These are phyloP conservation scores for Penicillium herquei DNA, from an alignment of 495 filamentous ascomycete genomes.

Conservation along the genomic window DNA sequence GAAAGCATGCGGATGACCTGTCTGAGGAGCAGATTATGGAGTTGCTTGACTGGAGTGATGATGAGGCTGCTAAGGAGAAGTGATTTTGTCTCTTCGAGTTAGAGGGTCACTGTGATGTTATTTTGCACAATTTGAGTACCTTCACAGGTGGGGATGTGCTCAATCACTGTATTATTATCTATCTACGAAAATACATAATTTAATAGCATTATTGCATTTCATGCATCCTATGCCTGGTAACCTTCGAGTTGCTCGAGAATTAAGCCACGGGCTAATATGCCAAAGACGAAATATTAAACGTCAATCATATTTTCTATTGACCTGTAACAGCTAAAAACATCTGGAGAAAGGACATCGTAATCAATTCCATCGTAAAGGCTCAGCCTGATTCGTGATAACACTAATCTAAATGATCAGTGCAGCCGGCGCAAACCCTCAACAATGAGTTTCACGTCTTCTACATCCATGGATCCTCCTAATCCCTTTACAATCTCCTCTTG, in stretches of 20 bases:
- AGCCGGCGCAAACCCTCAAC: slow-evolving; percentile 73
- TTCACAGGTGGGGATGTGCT: no score
- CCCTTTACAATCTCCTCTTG: slow-evolving; percentile 64
- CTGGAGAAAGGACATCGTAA: not conserved
- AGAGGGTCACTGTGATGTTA: not conserved
- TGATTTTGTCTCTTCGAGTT: not conserved
- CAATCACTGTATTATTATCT: no score
- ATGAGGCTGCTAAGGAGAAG: slow-evolving; percentile 30
- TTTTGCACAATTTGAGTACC: not conserved
- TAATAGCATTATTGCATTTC: no score
- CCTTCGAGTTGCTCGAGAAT: no score
- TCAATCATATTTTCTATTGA: no score
- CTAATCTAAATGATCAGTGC: slow-evolving; percentile 42
- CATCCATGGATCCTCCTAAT: slow-evolving; percentile 51
- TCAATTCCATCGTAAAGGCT: not conserved
- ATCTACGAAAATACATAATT: no score
- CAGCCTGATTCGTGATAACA: not conserved
- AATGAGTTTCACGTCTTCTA: slow-evolving; percentile 69
- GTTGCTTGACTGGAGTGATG: slow-evolving; percentile 59
- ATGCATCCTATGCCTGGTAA: no score
- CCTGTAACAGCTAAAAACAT: no score
- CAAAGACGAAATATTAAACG: no score
- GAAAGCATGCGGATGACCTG: slow-evolving; percentile 44
- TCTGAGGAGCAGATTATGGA: slow-evolving; percentile 61
- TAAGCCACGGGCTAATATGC: no score